phyloP scores from a whole-genome alignment of 495 filamentous ascomycete genomes.

The Friedmanniomyces endolithicus region DNA sequence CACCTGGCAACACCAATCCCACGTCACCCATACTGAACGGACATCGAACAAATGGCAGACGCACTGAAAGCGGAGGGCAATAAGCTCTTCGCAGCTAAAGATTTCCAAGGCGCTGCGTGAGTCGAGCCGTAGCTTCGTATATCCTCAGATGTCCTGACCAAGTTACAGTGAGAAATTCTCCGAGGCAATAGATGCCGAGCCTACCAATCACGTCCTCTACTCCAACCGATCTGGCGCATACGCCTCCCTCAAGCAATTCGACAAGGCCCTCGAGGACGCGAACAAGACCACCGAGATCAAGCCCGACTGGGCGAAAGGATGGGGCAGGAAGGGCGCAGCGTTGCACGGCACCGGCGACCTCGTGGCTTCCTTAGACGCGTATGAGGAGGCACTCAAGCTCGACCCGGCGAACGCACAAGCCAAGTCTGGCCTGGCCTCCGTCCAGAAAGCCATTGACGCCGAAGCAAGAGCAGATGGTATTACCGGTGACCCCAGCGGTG shows the following conservation, averaged over 20 bases:
- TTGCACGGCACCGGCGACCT: constrained; percentile 78
- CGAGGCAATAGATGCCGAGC: constrained; percentile 79
- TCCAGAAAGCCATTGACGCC: constrained; percentile 75
- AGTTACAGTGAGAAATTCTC: constrained; percentile 73
- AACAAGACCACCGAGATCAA: constrained; percentile 86
- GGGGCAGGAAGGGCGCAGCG: constrained; percentile 82
- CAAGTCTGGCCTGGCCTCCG: constrained; percentile 70
- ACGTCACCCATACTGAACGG: neutral
- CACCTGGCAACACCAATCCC: neutral
- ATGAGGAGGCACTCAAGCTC: constrained; percentile 79
- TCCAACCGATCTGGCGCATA: constrained; percentile 97
- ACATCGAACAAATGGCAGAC: constrained; percentile 28
- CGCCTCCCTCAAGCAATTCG: constrained; percentile 76
- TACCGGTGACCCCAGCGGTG: constrained; percentile 54
- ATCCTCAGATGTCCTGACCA: neutral
- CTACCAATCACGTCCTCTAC: constrained; percentile 87
- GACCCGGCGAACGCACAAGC: constrained; percentile 87
- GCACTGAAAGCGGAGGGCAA: constrained; percentile 90
- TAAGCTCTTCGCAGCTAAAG: constrained; percentile 92
- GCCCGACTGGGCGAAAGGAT: constrained; percentile 96
- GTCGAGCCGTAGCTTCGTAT: constrained; percentile 25
- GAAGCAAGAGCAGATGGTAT: constrained; percentile 59
- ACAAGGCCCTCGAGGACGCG: constrained; percentile 75
- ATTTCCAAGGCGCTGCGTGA: constrained; percentile 92
- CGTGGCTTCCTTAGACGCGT: constrained; percentile 70